Evolutionary conservation across 306 rosid species (phyloP).

Genomic region (Glycine soja): DNA sequence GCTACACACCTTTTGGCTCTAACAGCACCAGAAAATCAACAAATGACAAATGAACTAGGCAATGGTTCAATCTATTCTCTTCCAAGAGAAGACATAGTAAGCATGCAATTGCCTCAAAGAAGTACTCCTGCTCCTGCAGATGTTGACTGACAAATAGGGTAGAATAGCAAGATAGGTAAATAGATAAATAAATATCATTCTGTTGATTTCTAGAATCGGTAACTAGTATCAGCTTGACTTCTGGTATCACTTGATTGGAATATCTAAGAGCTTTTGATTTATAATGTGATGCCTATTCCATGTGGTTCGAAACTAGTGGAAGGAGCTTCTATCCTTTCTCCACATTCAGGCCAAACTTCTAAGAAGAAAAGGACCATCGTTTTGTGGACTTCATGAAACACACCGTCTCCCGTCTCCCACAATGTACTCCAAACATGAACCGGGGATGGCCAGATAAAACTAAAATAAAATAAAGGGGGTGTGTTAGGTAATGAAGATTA

Average conservation of each 20-base stretch:
- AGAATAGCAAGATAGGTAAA: constrained; percentile 30
- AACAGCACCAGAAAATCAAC: constrained; percentile 67
- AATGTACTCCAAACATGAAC: too few species aligned
- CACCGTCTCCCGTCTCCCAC: too few species aligned
- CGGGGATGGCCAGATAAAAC: too few species aligned
- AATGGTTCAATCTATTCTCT: constrained; percentile 54
- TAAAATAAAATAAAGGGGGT: too few species aligned
- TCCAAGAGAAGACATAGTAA: constrained; percentile 81
- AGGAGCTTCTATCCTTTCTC: too few species aligned
- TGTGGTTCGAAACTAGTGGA: background rate
- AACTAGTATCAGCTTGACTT: background rate
- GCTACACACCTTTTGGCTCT: constrained; percentile 68
- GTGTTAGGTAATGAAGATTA: too few species aligned
- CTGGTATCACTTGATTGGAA: constrained; percentile 28
- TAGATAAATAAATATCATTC: background rate
- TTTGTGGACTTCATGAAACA: too few species aligned
- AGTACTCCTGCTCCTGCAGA: constrained; percentile 52
- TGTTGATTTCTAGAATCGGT: constrained; percentile 38
- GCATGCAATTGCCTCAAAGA: constrained; percentile 94
- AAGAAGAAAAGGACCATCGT: too few species aligned
- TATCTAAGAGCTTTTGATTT: constrained; percentile 14
- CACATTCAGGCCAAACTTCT: too few species aligned
- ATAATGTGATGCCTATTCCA: background rate
- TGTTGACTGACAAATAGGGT: constrained; percentile 50
- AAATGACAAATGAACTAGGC: constrained; percentile 56